phyloP scores from a whole-genome alignment of 345 rosid genomes.

The Viola odorata region DNA sequence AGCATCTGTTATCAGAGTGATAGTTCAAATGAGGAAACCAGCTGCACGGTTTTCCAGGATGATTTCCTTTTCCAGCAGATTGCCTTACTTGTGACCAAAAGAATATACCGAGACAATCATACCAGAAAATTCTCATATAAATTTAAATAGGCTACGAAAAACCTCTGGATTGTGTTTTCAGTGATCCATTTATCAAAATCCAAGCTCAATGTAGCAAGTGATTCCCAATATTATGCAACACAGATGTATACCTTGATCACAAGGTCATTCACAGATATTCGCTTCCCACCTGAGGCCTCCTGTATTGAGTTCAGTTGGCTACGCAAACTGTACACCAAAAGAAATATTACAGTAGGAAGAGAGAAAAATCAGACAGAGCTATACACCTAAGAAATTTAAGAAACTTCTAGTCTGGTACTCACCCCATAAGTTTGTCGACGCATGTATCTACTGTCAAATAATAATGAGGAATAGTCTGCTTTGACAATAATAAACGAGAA shows the following conservation, averaged over 20 bases:
- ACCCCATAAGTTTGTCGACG: constrained; percentile 92
- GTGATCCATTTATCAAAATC: not conserved
- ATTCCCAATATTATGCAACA: not conserved
- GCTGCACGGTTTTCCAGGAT: not conserved
- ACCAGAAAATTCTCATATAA: not conserved
- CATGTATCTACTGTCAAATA: constrained; percentile 86
- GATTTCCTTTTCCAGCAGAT: not conserved
- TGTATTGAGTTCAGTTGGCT: constrained; percentile 72
- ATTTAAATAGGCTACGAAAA: not conserved
- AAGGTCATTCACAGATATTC: constrained; percentile 89
- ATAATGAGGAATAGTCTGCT: constrained; percentile 98
- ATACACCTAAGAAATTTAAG: too few relatives aligned
- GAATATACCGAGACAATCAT: not conserved
- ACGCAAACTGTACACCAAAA: constrained; percentile 52
- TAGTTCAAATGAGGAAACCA: not conserved
- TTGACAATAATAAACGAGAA: constrained; percentile 78
- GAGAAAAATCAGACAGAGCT: too few relatives aligned
- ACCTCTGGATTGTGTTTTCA: not conserved
- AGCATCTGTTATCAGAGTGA: not conserved
- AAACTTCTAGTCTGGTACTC: constrained; percentile 20
- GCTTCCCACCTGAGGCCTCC: constrained; percentile 89
- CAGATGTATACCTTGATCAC: constrained; percentile 76
- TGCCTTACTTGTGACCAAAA: too few relatives aligned
- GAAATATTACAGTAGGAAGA: too few relatives aligned
- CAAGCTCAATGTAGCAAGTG: not conserved